Percentiles rank a stretch among this genome's conserved stretches.
phyloP scores from a whole-genome alignment of 139 green algal genomes.

The Edaphochlamys debaryana region DNA sequence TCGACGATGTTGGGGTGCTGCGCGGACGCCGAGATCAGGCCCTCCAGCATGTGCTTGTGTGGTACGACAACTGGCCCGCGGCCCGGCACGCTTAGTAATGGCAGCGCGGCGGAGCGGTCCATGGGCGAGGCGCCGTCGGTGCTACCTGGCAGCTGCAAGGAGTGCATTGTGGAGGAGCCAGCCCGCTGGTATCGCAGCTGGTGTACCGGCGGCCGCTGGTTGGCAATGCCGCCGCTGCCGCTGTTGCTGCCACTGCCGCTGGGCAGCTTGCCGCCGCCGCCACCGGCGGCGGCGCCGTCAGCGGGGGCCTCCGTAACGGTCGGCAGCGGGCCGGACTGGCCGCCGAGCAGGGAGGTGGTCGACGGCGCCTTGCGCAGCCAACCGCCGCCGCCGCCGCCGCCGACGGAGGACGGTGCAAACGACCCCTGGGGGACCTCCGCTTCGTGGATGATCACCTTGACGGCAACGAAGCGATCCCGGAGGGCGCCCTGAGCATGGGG shows the following conservation, averaged over 20 bases:
- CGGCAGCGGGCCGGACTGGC: no score
- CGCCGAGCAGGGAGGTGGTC: not conserved
- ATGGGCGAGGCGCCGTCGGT: not conserved
- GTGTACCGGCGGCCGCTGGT: not conserved
- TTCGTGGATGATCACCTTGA: conserved; percentile 35
- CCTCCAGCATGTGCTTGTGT: conserved; percentile 45
- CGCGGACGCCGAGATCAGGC: conserved; percentile 16
- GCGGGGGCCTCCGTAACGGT: no score
- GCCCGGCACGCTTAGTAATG: conserved; percentile 8
- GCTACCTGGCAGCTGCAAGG: not conserved
- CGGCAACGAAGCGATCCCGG: conserved; percentile 17
- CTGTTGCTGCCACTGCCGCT: not conserved
- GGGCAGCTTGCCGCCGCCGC: not conserved
- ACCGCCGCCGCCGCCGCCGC: no score
- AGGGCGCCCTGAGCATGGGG: conserved; percentile 6
- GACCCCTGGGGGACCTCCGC: not conserved
- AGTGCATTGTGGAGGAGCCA: conserved; percentile 22
- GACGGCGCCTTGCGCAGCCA: no score
- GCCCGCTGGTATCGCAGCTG: conserved; percentile 24
- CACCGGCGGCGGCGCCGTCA: not conserved
- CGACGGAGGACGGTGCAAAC: not conserved
- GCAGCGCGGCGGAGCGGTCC: not conserved
- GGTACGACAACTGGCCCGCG: conserved; percentile 24
- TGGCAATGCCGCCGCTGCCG: not conserved
- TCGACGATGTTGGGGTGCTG: conserved; percentile 46